phyloP scores from a whole-genome alignment of 768 basidiomycete species.

The Dioszegia crocea region DNA sequence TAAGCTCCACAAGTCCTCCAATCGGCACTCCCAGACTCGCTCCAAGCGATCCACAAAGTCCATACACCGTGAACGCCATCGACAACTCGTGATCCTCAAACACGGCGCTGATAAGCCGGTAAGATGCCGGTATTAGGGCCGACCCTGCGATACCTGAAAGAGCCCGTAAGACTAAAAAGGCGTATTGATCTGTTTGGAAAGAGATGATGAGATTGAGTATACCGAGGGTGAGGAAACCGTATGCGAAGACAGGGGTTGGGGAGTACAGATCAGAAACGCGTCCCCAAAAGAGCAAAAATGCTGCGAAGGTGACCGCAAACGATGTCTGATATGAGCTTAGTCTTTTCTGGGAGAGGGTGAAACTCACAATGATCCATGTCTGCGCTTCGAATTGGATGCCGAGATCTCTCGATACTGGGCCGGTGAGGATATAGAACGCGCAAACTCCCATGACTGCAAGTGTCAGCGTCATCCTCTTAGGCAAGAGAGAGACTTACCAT shows the following conservation, averaged over 20 bases:
- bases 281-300: slow-evolving; percentile 34
- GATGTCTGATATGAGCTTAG: slow-evolving; percentile 12
- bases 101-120: slow-evolving; percentile 25
- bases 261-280: slow-evolving; percentile 37
- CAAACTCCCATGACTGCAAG: slow-evolving; percentile 11
- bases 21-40: slow-evolving; percentile 21
- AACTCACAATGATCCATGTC: slow-evolving; percentile 30
- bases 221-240: slow-evolving; percentile 28
- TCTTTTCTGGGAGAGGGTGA: neutral
- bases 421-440: slow-evolving; percentile 23
- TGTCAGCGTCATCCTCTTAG: neutral
- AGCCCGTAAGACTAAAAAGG: slow-evolving; percentile 36
- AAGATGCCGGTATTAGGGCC: slow-evolving; percentile 24
- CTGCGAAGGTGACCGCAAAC: slow-evolving; percentile 29
- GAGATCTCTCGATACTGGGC: slow-evolving; percentile 15
- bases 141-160: slow-evolving; percentile 29
- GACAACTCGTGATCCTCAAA: slow-evolving; percentile 25
- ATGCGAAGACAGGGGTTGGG: slow-evolving; percentile 22
- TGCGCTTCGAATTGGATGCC: slow-evolving; percentile 14
- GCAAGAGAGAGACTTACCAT: slow-evolving; percentile 6
- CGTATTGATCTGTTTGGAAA: slow-evolving; percentile 23
- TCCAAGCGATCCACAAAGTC: slow-evolving; percentile 22
- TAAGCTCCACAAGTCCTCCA: slow-evolving; percentile 26
- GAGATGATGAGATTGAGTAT: slow-evolving; percentile 10
- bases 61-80: slow-evolving; percentile 22